These are phyloP conservation scores for Exserohilum rostratum DNA, from an alignment of 2,329 filamentous ascomycete genomes.

Conservation along the genomic window DNA sequence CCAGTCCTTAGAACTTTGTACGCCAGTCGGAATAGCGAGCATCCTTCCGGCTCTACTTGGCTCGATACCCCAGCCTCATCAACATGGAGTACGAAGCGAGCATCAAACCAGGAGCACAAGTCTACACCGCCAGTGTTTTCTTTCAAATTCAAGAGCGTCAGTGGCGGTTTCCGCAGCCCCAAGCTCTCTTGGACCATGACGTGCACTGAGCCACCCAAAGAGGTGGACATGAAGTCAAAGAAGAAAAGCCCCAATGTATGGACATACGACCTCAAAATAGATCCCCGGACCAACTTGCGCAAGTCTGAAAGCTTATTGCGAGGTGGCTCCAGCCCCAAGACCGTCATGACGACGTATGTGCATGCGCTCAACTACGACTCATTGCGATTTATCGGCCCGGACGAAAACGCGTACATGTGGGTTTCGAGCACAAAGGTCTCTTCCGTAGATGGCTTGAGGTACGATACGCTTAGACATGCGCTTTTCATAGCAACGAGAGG, in stretches of 20 bases:
- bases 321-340: conserved; percentile 17
- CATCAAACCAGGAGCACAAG: conserved; percentile 18
- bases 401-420: conserved; percentile 39
- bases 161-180: conserved; percentile 34
- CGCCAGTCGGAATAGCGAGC: conserved; percentile 15
- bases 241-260: conserved; percentile 19
- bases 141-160: conserved; percentile 33
- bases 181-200: conserved; percentile 38
- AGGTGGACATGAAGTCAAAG: conserved; percentile 1
- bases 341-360: conserved; percentile 38
- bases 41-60: conserved; percentile 28
- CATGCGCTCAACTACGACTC: conserved; percentile 41
- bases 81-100: conserved; percentile 31
- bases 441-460: conserved; percentile 32
- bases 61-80: conserved; percentile 29
- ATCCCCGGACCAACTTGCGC: conserved; percentile 26
- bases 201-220: neutral
- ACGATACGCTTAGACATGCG: conserved; percentile 40
- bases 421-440: conserved; percentile 35
- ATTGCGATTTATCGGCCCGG: conserved; percentile 38
- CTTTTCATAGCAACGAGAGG: conserved; percentile 33
- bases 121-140: conserved; percentile 24
- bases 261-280: conserved; percentile 38
- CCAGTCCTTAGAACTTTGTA: conserved; percentile 32
- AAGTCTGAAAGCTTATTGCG: conserved; percentile 33